phyloP scores from a whole-genome alignment of 2,329 filamentous ascomycete genomes.

The Incumbomyces delicatus region DNA sequence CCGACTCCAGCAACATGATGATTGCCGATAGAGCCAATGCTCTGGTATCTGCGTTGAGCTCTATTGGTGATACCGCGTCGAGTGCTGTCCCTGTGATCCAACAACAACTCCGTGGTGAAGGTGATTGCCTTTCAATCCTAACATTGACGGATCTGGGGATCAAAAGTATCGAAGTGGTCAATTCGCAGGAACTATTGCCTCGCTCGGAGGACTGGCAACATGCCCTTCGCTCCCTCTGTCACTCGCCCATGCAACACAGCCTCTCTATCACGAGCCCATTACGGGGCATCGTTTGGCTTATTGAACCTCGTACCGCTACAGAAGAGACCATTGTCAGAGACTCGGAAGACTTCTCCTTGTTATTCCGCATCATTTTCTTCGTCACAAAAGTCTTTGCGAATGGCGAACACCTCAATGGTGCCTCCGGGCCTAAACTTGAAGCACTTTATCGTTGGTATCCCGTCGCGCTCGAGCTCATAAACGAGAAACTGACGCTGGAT shows the following conservation, averaged over 20 bases:
- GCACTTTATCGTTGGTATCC: conserved; percentile 43
- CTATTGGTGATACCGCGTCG: conserved; percentile 1
- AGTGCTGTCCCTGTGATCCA: conserved; percentile 13
- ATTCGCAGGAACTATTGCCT: conserved; percentile 48
- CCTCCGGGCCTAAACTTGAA: conserved; percentile 24
- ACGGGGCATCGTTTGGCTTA: conserved; percentile 59
- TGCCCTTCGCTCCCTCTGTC: conserved; percentile 47
- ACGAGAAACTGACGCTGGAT: conserved; percentile 50
- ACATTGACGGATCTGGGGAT: conserved; percentile 41
- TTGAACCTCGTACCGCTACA: conserved; percentile 23
- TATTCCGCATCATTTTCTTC: conserved; percentile 68
- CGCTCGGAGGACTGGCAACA: conserved; percentile 54
- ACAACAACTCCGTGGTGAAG: conserved; percentile 17
- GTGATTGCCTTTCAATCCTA: conserved; percentile 15
- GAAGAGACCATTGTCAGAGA: conserved; percentile 41
- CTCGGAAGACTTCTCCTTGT: conserved; percentile 58
- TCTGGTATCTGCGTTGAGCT: conserved; percentile 10
- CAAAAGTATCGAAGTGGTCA: conserved; percentile 26
- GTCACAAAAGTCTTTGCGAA: conserved; percentile 48
- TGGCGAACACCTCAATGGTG: conserved; percentile 26
- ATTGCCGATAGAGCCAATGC: conserved; percentile 11
- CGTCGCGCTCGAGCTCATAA: conserved; percentile 46
- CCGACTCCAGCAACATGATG: conserved; percentile 11
- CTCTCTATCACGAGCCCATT: conserved; percentile 65
- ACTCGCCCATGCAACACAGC: conserved; percentile 45